Conservation (phyloP, 148 eudicot genomes). For the Chenopodium suecicum region DNA sequence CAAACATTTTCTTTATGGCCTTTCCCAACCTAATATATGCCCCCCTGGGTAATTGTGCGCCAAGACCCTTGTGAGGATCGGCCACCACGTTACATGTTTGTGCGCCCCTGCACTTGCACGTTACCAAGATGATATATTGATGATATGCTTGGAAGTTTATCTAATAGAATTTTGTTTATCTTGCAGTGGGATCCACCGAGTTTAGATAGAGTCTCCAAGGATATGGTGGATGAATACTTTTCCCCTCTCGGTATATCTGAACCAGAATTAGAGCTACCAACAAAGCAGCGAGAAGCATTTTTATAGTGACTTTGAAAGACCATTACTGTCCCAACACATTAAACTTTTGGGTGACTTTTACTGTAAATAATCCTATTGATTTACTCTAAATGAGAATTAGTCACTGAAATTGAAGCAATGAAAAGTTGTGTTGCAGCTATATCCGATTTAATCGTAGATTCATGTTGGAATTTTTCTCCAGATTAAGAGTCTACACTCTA, state of each 20-base stretch:
- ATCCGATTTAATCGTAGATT: not conserved
- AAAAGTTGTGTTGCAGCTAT: not conserved
- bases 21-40: not conserved
- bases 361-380: not conserved
- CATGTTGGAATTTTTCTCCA: not conserved
- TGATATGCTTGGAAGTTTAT: not conserved
- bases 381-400: not conserved
- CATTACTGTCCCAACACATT: slow-evolving; percentile 7
- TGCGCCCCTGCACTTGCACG: not conserved
- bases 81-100: not conserved
- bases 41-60: not conserved
- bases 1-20: not conserved
- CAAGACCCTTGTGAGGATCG: not conserved
- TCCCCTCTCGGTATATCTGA: slow-evolving; percentile 53
- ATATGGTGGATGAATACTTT: slow-evolving; percentile 85
- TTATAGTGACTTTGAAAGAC: slow-evolving; percentile 28
- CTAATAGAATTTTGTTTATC: slow-evolving; percentile 5
- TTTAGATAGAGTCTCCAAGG: slow-evolving; percentile 61
- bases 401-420: not conserved
- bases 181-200: slow-evolving; percentile 94
- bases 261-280: slow-evolving; percentile 71
- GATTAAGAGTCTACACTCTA: no score
- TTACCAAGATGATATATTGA: not conserved
- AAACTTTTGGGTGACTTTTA: not conserved
- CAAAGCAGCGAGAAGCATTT: slow-evolving; percentile 68